Conservation (phyloP, 768 basidiomycete species). For the Termitomyces sp. region DNA sequence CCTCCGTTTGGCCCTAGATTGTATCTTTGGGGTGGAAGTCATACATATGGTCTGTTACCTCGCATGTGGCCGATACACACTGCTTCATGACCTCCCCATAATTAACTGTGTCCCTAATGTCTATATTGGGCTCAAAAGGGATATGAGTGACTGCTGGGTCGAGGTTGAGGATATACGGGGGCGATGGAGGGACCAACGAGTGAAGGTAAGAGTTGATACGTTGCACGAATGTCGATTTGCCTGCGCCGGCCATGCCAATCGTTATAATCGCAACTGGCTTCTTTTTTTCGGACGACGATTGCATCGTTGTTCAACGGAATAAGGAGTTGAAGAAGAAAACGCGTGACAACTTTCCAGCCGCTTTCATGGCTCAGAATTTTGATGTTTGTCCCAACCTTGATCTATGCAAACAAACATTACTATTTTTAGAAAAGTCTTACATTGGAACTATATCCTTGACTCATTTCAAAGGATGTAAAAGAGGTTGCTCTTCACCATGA, state of each 20-base stretch:
- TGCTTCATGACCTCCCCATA: slow-evolving; percentile 99
- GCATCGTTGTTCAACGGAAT: slow-evolving; percentile 7
- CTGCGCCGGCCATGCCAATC: slow-evolving; percentile 96
- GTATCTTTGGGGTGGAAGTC: slow-evolving; percentile 54
- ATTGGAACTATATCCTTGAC: no score
- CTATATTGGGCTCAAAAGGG: slow-evolving; percentile 95
- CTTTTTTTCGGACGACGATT: slow-evolving; percentile 23
- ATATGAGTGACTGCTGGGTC: slow-evolving; percentile 92
- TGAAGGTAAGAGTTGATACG: slow-evolving; percentile 91
- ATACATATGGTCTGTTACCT: slow-evolving; percentile 14
- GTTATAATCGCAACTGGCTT: slow-evolving; percentile 83
- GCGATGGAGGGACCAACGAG: slow-evolving; percentile 50
- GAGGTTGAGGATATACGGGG: slow-evolving; percentile 95
- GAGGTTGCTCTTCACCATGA: no score
- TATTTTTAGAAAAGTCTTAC: no score
- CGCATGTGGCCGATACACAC: slow-evolving; percentile 47
- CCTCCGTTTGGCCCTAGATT: slow-evolving; percentile 98
- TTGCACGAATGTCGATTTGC: slow-evolving; percentile 97
- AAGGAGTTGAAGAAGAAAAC: not conserved
- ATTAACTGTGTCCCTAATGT: slow-evolving; percentile 96
- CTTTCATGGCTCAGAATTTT: no score
- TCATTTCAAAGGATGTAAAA: no score
- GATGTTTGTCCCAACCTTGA: no score
- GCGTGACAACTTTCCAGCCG: slow-evolving; percentile 2
- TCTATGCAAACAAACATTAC: no score